Evolutionary conservation across 768 basidiomycete genomes (phyloP).

Genomic region (Agaricus sinodeliciosus): DNA sequence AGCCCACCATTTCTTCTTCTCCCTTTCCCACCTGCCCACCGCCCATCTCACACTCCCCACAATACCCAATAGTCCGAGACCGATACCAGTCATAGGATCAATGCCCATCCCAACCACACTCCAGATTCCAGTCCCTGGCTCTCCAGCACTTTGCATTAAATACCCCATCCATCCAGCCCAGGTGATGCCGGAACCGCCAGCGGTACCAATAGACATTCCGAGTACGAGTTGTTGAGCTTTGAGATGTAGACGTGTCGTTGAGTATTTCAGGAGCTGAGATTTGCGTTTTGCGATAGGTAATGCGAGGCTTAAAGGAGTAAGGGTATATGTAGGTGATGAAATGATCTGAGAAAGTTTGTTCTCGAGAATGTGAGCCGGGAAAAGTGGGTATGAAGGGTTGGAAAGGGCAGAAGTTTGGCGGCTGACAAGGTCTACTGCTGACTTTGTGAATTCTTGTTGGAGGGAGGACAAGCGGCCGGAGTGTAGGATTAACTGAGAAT

Average conservation of each 20-base stretch:
- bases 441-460: conserved; percentile 36
- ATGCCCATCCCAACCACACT: conserved; percentile 25
- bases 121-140: conserved; percentile 20
- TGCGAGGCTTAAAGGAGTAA: conserved; percentile 41
- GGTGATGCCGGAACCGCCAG: conserved; percentile 43
- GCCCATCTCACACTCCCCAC: conserved; percentile 53
- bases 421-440: conserved; percentile 28
- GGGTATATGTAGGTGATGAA: conserved; percentile 35
- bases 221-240: conserved; percentile 54
- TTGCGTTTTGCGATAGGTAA: conserved; percentile 45
- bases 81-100: conserved; percentile 53
- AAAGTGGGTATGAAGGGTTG: conserved; percentile 13
- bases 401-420: background rate
- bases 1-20: conserved; percentile 60
- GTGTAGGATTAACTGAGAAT: conserved; percentile 51
- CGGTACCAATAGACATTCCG: conserved; percentile 40
- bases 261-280: conserved; percentile 44
- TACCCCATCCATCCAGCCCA: conserved; percentile 58
- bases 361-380: conserved; percentile 47
- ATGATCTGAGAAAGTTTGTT: conserved; percentile 53
- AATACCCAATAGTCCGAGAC: conserved; percentile 47
- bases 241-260: conserved; percentile 56
- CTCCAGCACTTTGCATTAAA: conserved; percentile 34
- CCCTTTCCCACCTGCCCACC: conserved; percentile 61
- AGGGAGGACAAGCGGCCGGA: conserved; percentile 49